Base-by-base conservation (phyloP, 2,329 filamentous ascomycete genomes). In the Bretziella fagacearum region DNA sequence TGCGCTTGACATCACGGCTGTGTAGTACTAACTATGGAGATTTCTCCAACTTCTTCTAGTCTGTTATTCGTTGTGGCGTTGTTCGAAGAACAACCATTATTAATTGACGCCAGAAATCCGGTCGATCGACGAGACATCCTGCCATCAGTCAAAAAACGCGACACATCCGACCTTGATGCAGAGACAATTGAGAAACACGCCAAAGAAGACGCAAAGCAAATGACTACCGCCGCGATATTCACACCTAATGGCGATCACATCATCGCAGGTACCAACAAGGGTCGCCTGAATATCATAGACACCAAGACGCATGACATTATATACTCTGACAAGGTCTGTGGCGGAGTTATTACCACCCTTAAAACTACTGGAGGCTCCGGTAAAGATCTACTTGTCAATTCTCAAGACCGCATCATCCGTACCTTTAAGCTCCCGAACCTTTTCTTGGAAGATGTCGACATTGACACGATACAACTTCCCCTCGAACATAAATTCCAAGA, bases 401-500 rank as follows among this genome's bases (percentile, higher is more conserved):
- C 85, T 43, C 86, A 86, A 55, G 91, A 98, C 62, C 80, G 91
- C 46, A 89, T 96, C 52, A 93, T 98, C 58, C 77, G 93, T 52
- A 95, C 91, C 1, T 81, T 98, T 54, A 77, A 85, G 52, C 72
- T 98, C 54, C 91, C 93, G 0, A 84, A 95, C 56, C 70, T 81
- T 32, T 70, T 74, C 8, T 69, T 67, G 1, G 65, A 73, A 11
- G 74, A 82, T 55, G 71, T 93, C 36, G 83, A 93, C 54, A 75
- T 82, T 17, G 82, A 93, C 55, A 89, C 81, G 23, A 81, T 98
- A 56, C 81, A 89, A 56, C 69, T 98, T 33, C 84, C 91, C 33
- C 76, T 95, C 10, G 89, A 98, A 62, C 91, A 98, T 65, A 96
- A 95, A 59, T 98, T 96, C 56, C 87, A 96, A 61, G 93, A 98